Percentiles rank a stretch among this genome's conserved stretches.
These are phyloP conservation scores for Dunaliella primolecta DNA, from an alignment of 139 green algal genomes.

Conservation along the genomic window DNA sequence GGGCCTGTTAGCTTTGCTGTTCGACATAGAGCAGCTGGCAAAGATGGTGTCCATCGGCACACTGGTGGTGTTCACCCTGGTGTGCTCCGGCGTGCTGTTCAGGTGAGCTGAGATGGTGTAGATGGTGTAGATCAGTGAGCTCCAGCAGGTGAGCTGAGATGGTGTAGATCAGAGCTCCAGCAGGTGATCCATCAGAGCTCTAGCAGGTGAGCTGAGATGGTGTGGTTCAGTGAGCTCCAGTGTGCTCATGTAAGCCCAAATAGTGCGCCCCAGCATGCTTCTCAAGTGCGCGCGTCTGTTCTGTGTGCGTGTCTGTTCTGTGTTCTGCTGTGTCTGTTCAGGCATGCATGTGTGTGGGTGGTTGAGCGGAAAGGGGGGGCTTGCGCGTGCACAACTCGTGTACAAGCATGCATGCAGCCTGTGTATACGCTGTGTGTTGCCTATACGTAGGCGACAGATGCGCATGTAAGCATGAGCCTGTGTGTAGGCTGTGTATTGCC, in stretches of 20 bases:
- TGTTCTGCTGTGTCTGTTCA: neutral
- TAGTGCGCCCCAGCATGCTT: conserved; percentile 58
- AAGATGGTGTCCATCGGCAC: conserved; percentile 86
- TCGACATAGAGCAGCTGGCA: conserved; percentile 79
- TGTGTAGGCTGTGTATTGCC: no score
- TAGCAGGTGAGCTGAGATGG: neutral
- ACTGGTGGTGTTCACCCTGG: conserved; percentile 77
- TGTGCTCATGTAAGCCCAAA: no score
- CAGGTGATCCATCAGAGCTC: neutral
- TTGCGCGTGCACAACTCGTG: no score
- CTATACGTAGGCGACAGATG: no score
- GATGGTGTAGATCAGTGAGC: neutral
- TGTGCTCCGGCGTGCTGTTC: conserved; percentile 59
- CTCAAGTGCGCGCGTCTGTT: conserved; percentile 42
- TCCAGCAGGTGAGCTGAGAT: neutral
- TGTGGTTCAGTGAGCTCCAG: no score
- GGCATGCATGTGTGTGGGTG: neutral
- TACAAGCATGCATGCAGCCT: no score
- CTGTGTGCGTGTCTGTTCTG: conserved; percentile 8
- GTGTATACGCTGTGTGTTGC: no score
- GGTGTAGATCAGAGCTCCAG: no score
- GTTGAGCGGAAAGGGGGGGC: no score
- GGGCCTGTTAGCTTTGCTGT: conserved; percentile 68
- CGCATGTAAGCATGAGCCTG: no score
- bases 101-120: conserved; percentile 22